Evolutionary conservation across 2,329 filamentous ascomycete species (phyloP).

Genomic region (Sarocladium strictum): DNA sequence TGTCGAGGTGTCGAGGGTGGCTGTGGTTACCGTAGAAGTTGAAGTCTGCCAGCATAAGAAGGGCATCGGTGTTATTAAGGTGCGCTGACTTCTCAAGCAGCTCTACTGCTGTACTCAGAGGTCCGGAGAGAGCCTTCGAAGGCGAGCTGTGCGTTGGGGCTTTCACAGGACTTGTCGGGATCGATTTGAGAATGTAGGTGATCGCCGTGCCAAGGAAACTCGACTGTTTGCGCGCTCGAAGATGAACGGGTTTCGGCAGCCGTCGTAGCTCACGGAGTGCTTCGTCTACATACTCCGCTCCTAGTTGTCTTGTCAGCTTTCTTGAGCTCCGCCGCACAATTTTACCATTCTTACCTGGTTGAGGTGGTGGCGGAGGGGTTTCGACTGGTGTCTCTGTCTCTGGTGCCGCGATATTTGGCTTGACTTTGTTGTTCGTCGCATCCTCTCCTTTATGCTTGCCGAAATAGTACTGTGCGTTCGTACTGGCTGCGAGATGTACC

Average conservation of each 20-base stretch:
- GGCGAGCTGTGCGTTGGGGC: conserved; percentile 34
- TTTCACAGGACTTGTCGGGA: conserved; percentile 44
- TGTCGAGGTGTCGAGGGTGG: conserved; percentile 72
- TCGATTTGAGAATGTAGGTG: conserved; percentile 39
- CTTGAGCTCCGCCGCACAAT: too few species aligned
- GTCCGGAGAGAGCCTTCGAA: conserved; percentile 31
- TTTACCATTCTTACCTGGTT: conserved; percentile 37
- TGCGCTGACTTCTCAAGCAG: conserved; percentile 47
- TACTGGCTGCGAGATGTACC: conserved; percentile 29
- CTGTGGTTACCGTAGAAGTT: conserved; percentile 96
- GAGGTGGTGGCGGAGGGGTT: conserved; percentile 19
- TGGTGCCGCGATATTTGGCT: conserved; percentile 25
- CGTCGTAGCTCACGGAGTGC: conserved; percentile 45
- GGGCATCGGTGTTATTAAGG: conserved; percentile 69
- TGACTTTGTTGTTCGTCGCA: conserved; percentile 20
- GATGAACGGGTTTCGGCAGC: conserved; percentile 38
- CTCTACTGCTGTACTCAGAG: conserved; percentile 44
- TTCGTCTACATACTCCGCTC: conserved; percentile 47
- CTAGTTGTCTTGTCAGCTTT: conserved; percentile 21
- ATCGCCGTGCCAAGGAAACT: conserved; percentile 37
- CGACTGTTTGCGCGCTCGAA: conserved; percentile 36
- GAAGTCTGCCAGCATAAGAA: conserved; percentile 86
- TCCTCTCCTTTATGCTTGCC: conserved; percentile 23
- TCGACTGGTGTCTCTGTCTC: conserved; percentile 24
- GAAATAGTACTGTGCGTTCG: conserved; percentile 33